phyloP scores from a whole-genome alignment of 345 rosid genomes.

The Aurinia saxatilis region DNA sequence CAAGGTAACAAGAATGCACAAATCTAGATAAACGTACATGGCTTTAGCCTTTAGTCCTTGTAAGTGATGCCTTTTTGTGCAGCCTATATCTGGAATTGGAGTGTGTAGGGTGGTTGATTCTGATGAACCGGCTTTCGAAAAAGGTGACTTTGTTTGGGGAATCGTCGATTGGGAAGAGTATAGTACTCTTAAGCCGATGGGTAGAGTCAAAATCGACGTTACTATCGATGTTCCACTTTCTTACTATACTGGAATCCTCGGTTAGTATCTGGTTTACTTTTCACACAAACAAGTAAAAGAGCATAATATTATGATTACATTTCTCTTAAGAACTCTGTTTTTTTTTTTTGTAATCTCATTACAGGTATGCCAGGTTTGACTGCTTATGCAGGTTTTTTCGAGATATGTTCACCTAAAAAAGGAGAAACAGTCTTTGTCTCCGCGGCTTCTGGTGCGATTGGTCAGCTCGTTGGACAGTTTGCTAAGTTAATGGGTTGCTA shows the following conservation, averaged over 20 bases:
- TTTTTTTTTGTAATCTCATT: too few relatives aligned
- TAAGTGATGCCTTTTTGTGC: background rate
- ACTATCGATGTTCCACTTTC: slow-evolving; percentile 44
- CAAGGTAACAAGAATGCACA: background rate
- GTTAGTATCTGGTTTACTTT: background rate
- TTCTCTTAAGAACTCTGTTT: background rate
- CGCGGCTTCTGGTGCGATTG: slow-evolving; percentile 51
- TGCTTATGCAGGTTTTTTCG: slow-evolving; percentile 44
- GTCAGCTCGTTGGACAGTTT: slow-evolving; percentile 58
- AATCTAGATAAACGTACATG: too few relatives aligned
- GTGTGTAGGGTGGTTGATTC: slow-evolving; percentile 37
- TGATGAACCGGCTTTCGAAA: slow-evolving; percentile 26
- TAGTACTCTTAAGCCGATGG: slow-evolving; percentile 20
- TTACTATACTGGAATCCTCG: slow-evolving; percentile 43
- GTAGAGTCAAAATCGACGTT: slow-evolving; percentile 28
- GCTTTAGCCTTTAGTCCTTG: background rate
- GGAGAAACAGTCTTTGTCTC: slow-evolving; percentile 47
- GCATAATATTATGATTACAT: background rate
- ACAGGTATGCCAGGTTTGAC: slow-evolving; percentile 49
- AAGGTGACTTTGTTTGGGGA: slow-evolving; percentile 46
- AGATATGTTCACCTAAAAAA: slow-evolving; percentile 44
- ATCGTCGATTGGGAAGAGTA: slow-evolving; percentile 50
- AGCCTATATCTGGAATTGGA: slow-evolving; percentile 40
- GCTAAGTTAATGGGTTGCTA: slow-evolving; percentile 47
- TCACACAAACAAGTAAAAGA: background rate